phyloP scores from a whole-genome alignment of 495 filamentous ascomycete species.

The Aspergillus wentii region DNA sequence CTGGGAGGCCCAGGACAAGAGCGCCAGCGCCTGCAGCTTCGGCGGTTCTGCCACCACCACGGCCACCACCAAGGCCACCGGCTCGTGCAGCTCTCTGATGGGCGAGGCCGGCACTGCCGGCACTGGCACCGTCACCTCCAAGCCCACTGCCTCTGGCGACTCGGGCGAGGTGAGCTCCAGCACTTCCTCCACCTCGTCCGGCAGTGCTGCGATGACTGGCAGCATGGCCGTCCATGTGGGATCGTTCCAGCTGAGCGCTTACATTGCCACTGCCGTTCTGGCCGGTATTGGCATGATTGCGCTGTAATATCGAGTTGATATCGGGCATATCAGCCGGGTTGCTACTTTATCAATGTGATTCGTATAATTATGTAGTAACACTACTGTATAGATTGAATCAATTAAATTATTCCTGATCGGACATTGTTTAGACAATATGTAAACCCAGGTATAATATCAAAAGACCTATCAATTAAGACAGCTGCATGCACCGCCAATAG shows the following conservation, averaged over 20 bases:
- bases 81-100: slow-evolving; percentile 50
- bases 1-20: slow-evolving; percentile 57
- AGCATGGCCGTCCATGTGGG: slow-evolving; percentile 52
- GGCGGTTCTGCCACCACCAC: slow-evolving; percentile 56
- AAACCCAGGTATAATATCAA: too few species aligned
- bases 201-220: slow-evolving; percentile 37
- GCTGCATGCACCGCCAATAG: too few species aligned
- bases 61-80: slow-evolving; percentile 41
- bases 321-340: too few species aligned
- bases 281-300: slow-evolving; percentile 69
- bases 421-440: too few species aligned
- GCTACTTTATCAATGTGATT: too few species aligned
- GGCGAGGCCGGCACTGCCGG: slow-evolving; percentile 59
- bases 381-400: too few species aligned
- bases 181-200: slow-evolving; percentile 28
- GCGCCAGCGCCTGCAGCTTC: slow-evolving; percentile 69
- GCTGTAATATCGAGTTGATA: too few species aligned
- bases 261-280: slow-evolving; percentile 58
- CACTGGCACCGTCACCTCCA: slow-evolving; percentile 58
- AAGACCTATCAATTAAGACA: too few species aligned
- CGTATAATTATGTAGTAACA: too few species aligned
- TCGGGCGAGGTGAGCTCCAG: slow-evolving; percentile 11
- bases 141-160: slow-evolving; percentile 39
- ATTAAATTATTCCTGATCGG: too few species aligned
- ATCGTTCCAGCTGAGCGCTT: slow-evolving; percentile 58